A percentile compares a stretch with the other conserved stretches of the same genome.
These are phyloP conservation scores for Dillenia suffruticosa DNA, from an alignment of 164 flowering plant genomes.

Conservation along the genomic window DNA sequence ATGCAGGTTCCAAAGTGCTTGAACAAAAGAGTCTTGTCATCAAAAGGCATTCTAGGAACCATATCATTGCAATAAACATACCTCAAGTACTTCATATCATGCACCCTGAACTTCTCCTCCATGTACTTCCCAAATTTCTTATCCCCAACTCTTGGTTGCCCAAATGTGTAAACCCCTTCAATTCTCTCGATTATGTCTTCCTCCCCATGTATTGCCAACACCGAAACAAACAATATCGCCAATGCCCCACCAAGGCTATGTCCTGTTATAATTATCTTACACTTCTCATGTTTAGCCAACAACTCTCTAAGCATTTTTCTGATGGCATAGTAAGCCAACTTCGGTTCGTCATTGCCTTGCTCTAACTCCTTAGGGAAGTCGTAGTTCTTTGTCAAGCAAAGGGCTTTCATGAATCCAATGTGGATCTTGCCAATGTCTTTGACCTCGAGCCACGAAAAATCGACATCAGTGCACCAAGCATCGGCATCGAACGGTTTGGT, in stretches of 20 bases:
- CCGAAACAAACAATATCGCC: no score
- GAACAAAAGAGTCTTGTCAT: no score
- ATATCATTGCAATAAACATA: no score
- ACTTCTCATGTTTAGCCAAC: constrained; percentile 25
- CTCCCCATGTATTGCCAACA: no score
- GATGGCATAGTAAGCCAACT: constrained; percentile 54
- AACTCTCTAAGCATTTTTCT: constrained; percentile 42
- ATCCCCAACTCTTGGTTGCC: no score
- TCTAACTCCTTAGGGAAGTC: constrained; percentile 58
- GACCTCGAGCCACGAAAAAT: constrained; percentile 59
- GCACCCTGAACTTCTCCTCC: no score
- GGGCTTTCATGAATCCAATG: constrained; percentile 63
- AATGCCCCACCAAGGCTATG: constrained; percentile 94
- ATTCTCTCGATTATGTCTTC: no score
- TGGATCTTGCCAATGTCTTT: constrained; percentile 43
- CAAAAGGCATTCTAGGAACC: no score
- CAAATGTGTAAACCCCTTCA: no score
- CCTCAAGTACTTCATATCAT: no score
- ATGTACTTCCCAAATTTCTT: no score
- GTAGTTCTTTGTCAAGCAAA: constrained; percentile 39
- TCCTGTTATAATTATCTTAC: constrained; percentile 66
- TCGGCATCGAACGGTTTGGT: constrained; percentile 43
- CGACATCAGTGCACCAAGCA: constrained; percentile 54
- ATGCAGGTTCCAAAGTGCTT: no score
- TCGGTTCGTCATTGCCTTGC: not conserved